Percentiles rank a stretch among this genome's conserved stretches.
These are phyloP conservation scores for Barnettozyma pratensis DNA, from an alignment of 805 yeast species.

Conservation along the genomic window DNA sequence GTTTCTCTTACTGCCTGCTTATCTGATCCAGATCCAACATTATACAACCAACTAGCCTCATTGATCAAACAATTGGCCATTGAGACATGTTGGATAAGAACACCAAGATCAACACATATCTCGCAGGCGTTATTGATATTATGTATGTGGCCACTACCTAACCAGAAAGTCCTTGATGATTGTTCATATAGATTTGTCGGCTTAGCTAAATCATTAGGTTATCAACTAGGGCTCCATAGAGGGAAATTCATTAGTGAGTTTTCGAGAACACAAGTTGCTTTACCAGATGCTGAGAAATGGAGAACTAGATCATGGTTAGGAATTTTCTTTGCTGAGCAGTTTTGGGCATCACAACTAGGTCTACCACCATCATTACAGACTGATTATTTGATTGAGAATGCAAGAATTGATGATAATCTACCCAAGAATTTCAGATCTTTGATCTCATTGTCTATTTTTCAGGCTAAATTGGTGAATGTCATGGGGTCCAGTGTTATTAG, in stretches of 20 bases:
- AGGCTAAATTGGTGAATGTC: constrained; percentile 73
- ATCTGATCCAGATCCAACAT: constrained; percentile 81
- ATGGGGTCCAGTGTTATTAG: constrained; percentile 84
- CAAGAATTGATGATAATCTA: constrained; percentile 55
- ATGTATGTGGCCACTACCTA: constrained; percentile 89
- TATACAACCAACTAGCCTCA: constrained; percentile 70
- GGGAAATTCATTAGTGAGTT: constrained; percentile 90
- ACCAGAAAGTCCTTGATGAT: constrained; percentile 87
- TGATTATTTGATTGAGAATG: constrained; percentile 76
- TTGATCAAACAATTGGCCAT: constrained; percentile 82
- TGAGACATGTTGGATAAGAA: constrained; percentile 88
- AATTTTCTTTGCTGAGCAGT: constrained; percentile 81
- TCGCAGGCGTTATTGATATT: constrained; percentile 85
- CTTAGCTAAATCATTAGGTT: constrained; percentile 75
- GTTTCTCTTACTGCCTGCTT: constrained; percentile 82
- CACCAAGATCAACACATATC: constrained; percentile 91
- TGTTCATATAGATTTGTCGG: constrained; percentile 87
- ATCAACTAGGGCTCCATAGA: constrained; percentile 85
- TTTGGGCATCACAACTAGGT: constrained; percentile 85
- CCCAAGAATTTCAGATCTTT: constrained; percentile 71
- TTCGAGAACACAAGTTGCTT: constrained; percentile 79
- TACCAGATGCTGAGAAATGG: constrained; percentile 92
- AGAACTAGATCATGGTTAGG: constrained; percentile 91
- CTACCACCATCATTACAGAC: constrained; percentile 82
- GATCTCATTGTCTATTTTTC: constrained; percentile 72